Conservation (phyloP, 192 early-diverging fungal species). For the Anaeromyces robustus region DNA sequence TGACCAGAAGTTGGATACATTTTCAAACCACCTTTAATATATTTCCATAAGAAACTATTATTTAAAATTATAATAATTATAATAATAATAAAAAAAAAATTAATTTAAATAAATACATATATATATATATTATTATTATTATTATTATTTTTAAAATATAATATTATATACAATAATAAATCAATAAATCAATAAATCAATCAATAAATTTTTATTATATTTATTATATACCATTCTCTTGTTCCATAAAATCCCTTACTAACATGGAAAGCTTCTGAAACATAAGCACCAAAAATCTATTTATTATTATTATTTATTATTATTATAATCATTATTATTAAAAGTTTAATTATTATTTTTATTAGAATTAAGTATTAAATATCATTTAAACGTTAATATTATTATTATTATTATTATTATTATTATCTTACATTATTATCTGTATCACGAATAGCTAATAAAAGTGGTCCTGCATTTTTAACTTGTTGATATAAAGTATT, state of each 20-base stretch:
- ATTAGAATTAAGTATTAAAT: no score
- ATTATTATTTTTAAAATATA: no score
- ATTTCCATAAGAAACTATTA: slow-evolving; percentile 57
- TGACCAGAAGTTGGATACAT: slow-evolving; percentile 55
- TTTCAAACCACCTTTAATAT: slow-evolving; percentile 18
- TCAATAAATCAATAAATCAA: no score
- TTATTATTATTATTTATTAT: no score
- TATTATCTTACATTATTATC: slow-evolving; percentile 11
- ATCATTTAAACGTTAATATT: no score
- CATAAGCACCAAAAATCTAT: neutral
- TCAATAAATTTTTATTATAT: no score
- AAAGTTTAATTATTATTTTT: no score
- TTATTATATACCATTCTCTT: slow-evolving; percentile 50
- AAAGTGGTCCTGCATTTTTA: slow-evolving; percentile 43
- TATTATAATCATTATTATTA: no score
- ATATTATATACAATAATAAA: no score
- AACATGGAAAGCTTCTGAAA: neutral
- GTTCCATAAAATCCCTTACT: slow-evolving; percentile 51
- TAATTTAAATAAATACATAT: neutral
- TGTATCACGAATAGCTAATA: slow-evolving; percentile 55
- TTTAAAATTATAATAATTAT: no score
- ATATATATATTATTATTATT: neutral
- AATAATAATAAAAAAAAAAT: neutral
- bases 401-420: no score
- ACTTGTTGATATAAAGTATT: slow-evolving; percentile 59